Evolutionary conservation across 139 green algal species (phyloP), one percentile per base, ranked within the genome.

Genomic region (Coelastrella sp.): DNA sequence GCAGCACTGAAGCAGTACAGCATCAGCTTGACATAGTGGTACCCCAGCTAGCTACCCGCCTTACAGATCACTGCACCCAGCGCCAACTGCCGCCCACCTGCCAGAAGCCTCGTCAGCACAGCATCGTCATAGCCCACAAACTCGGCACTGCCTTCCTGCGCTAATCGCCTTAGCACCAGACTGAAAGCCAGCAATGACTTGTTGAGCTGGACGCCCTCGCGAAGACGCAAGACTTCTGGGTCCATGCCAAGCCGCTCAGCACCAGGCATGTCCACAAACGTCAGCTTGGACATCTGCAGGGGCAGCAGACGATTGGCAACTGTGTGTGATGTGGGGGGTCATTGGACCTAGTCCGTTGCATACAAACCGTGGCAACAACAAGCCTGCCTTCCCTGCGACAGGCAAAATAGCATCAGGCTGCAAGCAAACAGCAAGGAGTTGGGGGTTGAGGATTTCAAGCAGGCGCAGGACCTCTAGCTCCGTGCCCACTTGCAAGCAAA

Each of bases 221-320:
- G 61, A 84, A 96, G 90, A 5, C 93, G 88, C 75, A 97, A 90
- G n/a, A 96, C 83, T 89, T 96, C 95, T 5, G 95, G 94, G 71
- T 97, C 95, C 92, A 95, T 94, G 13, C 93, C 91, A 47, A 97
- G 90, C 10, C 92, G 90, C 90, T 97, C 95, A 66, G 94, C 87
- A 4, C 95, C 95, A 22, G 95, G 94, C 83, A 95, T 93, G 90
- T 97, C 94, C 64, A 96, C 94, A 89, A 97, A 95, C 58, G 77
- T 65, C 76, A 47, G 32, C 32, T 47, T 47, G 32, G 32, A 47
- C 32, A 47, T 47, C 32, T 47, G 32, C 32, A 47, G 32, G 32
- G 3, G 74, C 86, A 90, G 76, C n/a, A n/a, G n/a, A n/a, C n/a
- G n/a, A n/a, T n/a, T n/a, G n/a, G n/a, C n/a, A n/a, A n/a, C n/a